These are phyloP conservation scores for Musa acuminata DNA, from an alignment of 176 grass and related monocot genomes.

Conservation along the genomic window DNA sequence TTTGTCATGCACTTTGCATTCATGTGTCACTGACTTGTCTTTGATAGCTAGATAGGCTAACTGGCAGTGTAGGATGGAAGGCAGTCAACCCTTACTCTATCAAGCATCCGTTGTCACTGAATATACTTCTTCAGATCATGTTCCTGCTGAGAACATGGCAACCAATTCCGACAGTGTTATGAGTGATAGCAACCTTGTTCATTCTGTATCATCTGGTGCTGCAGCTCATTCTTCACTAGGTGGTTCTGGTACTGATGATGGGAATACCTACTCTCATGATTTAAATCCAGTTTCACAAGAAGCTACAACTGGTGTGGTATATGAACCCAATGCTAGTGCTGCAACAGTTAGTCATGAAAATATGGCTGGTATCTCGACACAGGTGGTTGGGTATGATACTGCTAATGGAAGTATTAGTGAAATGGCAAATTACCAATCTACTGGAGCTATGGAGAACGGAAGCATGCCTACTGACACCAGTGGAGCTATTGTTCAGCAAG, in stretches of 20 bases:
- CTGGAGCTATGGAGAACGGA: slow-evolving; percentile 54
- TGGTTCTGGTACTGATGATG: slow-evolving; percentile 21
- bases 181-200: slow-evolving; percentile 14
- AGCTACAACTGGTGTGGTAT: neutral
- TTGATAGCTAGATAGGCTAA: neutral
- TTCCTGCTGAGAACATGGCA: slow-evolving; percentile 4
- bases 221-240: slow-evolving; percentile 7
- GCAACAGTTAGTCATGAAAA: slow-evolving; percentile 5
- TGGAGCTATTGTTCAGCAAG: slow-evolving; percentile 34
- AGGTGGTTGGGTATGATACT: slow-evolving; percentile 34
- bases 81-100: slow-evolving; percentile 22
- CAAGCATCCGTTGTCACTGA: slow-evolving; percentile 17
- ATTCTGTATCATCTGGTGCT: neutral
- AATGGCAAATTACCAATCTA: slow-evolving; percentile 39
- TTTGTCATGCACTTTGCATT: neutral
- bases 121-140: slow-evolving; percentile 15
- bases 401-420: slow-evolving; percentile 45
- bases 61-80: slow-evolving; percentile 37
- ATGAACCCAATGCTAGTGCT: neutral
- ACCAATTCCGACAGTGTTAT: neutral
- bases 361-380: slow-evolving; percentile 16
- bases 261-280: slow-evolving; percentile 16
- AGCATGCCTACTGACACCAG: slow-evolving; percentile 19
- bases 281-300: slow-evolving; percentile 2
- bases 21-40: neutral